Evolutionary conservation across 164 flowering plant species (phyloP).

Genomic region (Vitis labrusca): DNA sequence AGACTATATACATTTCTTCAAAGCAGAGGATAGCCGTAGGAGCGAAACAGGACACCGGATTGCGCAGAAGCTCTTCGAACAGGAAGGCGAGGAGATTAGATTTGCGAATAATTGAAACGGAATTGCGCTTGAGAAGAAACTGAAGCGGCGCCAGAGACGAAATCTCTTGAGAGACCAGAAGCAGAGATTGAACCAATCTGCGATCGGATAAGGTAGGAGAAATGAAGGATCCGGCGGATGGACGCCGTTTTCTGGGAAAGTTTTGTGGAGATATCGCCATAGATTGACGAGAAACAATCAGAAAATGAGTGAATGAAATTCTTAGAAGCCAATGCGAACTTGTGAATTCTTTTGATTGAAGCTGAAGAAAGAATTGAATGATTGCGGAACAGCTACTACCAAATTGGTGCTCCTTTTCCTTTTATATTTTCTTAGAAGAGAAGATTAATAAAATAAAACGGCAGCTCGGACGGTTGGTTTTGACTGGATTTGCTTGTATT

Average conservation of each 20-base stretch:
- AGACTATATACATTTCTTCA: slow-evolving; percentile 65
- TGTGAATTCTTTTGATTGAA: slow-evolving; percentile 1
- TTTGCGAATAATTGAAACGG: slow-evolving; percentile 52
- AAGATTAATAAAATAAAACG: too few relatives aligned
- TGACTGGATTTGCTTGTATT: slow-evolving; percentile 2
- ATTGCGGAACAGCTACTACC: neutral
- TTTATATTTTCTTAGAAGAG: too few relatives aligned
- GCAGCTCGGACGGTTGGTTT: neutral
- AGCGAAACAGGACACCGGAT: slow-evolving; percentile 21
- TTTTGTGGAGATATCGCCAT: slow-evolving; percentile 54
- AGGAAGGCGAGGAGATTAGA: slow-evolving; percentile 40
- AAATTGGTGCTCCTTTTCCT: neutral
- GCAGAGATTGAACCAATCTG: slow-evolving; percentile 50
- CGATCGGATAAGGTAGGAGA: slow-evolving; percentile 44
- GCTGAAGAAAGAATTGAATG: neutral
- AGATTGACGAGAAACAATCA: neutral
- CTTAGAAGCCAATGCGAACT: neutral
- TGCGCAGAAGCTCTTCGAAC: slow-evolving; percentile 57
- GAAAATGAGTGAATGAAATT: neutral
- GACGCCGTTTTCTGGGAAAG: slow-evolving; percentile 59
- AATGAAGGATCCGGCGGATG: slow-evolving; percentile 52
- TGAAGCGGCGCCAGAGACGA: slow-evolving; percentile 36
- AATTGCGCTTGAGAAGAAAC: slow-evolving; percentile 34
- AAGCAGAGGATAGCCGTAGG: slow-evolving; percentile 57
- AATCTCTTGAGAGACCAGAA: slow-evolving; percentile 49